Percentiles rank a stretch among this genome's conserved stretches.
Evolutionary conservation across 306 rosid genomes (phyloP).

Genomic region (Cajanus cajan): DNA sequence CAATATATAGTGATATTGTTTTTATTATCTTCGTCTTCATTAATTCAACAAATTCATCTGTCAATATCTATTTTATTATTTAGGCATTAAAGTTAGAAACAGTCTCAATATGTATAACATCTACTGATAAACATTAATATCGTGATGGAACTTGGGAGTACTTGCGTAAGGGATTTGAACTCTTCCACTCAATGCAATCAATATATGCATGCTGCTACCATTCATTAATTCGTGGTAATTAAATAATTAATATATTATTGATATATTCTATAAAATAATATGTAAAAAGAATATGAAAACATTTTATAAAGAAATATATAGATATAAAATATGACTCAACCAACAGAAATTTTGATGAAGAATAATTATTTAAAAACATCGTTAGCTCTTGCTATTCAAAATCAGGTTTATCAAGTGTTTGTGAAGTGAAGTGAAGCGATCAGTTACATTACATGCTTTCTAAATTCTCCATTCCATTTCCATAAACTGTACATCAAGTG

Average conservation of each 20-base stretch:
- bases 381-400: background rate
- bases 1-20: background rate
- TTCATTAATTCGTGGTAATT: background rate
- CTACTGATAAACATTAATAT: background rate
- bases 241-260: background rate
- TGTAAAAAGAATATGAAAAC: background rate
- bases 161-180: background rate
- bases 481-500: background rate
- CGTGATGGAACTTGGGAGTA: background rate
- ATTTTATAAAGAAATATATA: background rate
- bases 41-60: background rate
- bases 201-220: background rate
- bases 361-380: background rate
- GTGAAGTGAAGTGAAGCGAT: too few species aligned
- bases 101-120: background rate
- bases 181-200: background rate
- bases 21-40: background rate
- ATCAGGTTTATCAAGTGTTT: background rate
- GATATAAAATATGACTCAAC: background rate
- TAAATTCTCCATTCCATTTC: too few species aligned
- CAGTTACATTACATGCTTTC: too few species aligned
- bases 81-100: background rate
- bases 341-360: background rate
- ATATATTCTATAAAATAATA: background rate
- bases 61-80: background rate